Conservation (phyloP, 2,329 filamentous ascomycete genomes). For the Cladosporium cucumerinum region DNA sequence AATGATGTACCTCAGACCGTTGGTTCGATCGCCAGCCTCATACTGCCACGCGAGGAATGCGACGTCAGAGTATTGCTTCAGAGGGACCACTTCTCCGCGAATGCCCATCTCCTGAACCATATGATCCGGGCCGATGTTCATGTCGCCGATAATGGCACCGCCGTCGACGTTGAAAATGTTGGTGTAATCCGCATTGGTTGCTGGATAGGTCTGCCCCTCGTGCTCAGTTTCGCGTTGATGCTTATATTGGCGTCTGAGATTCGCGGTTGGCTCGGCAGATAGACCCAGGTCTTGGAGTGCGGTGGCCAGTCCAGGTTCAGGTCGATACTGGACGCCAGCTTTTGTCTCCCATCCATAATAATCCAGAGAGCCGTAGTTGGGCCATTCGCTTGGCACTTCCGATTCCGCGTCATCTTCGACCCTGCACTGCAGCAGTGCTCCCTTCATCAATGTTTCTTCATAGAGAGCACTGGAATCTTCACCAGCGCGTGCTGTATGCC, state of each 20-base stretch:
- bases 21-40: background rate
- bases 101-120: background rate
- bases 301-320: background rate
- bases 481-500: background rate
- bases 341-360: background rate
- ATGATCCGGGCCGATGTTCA: background rate
- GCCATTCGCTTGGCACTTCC: background rate
- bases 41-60: constrained; percentile 19
- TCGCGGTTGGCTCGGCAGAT: background rate
- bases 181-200: background rate
- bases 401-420: background rate
- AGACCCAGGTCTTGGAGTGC: background rate
- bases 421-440: background rate
- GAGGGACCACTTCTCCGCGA: background rate
- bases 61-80: constrained; percentile 21
- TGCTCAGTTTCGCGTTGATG: background rate
- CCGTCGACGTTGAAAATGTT: background rate
- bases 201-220: background rate
- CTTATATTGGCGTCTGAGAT: background rate
- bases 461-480: background rate
- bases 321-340: background rate
- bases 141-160: background rate
- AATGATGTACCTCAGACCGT: background rate
- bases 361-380: background rate
- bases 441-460: background rate